These are phyloP conservation scores for Rhododendron ovatum DNA, from an alignment of 148 eudicot genomes.

Conservation along the genomic window DNA sequence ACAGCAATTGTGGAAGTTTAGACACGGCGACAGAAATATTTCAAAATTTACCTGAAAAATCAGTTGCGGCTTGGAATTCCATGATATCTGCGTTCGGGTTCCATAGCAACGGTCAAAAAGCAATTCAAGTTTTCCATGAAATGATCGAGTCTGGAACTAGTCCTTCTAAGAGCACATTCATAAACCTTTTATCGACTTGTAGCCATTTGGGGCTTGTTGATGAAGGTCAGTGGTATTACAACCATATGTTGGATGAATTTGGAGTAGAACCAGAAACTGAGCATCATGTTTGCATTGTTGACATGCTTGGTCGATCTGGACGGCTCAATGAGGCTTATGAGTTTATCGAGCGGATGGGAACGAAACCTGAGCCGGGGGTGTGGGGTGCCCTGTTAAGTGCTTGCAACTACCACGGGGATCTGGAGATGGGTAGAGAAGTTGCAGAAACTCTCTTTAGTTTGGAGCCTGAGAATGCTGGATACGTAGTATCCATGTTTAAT, in stretches of 20 bases:
- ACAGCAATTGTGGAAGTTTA: constrained; percentile 45
- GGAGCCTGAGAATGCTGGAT: constrained; percentile 38
- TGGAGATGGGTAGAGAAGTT: constrained; percentile 43
- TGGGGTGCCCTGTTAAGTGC: constrained; percentile 52
- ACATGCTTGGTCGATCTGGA: constrained; percentile 41
- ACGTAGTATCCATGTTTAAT: constrained; percentile 34
- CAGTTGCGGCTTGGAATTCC: constrained; percentile 43
- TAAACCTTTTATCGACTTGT: constrained; percentile 40
- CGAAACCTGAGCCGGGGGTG: constrained; percentile 27
- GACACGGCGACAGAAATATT: constrained; percentile 27
- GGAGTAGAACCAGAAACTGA: constrained; percentile 30
- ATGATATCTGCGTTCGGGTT: constrained; percentile 48
- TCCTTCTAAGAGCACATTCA: constrained; percentile 38
- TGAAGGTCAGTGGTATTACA: constrained; percentile 29
- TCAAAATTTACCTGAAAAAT: constrained; percentile 18
- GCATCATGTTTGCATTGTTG: constrained; percentile 42
- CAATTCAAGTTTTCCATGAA: constrained; percentile 27
- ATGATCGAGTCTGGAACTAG: constrained; percentile 30
- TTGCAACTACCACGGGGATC: constrained; percentile 41
- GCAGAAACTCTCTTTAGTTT: constrained; percentile 33
- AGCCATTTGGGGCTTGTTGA: constrained; percentile 39
- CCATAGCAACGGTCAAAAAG: constrained; percentile 28
- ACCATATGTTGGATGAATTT: constrained; percentile 22
- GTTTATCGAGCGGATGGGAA: constrained; percentile 22
- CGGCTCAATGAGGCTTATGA: constrained; percentile 33